Conservation (phyloP, 768 basidiomycete genomes). For the Galerina sulciceps region DNA sequence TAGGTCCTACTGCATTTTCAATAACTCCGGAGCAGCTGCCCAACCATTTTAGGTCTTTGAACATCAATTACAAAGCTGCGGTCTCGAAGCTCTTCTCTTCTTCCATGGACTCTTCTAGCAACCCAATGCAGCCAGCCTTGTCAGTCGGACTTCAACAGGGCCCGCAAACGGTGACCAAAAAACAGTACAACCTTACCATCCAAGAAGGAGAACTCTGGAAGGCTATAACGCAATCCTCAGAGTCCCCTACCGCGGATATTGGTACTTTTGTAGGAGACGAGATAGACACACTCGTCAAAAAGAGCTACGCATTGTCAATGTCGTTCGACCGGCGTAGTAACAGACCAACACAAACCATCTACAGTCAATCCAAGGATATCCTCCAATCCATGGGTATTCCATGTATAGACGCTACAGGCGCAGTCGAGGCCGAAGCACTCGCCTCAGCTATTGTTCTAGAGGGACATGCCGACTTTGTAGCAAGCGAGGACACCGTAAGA, state of each 20-base stretch:
- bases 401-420: constrained; percentile 67
- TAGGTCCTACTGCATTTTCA: background rate
- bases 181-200: constrained; percentile 59
- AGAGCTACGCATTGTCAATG: constrained; percentile 59
- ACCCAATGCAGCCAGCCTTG: background rate
- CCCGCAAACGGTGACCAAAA: constrained; percentile 61
- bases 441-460: constrained; percentile 76
- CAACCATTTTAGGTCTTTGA: constrained; percentile 47
- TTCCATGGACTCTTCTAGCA: constrained; percentile 21
- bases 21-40: constrained; percentile 31
- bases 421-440: constrained; percentile 86
- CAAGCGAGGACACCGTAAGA: constrained; percentile 85
- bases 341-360: constrained; percentile 67
- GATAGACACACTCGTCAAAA: constrained; percentile 41
- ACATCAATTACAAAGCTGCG: constrained; percentile 52
- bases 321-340: constrained; percentile 69
- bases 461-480: constrained; percentile 86
- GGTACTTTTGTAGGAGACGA: background rate
- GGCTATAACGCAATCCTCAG: constrained; percentile 4
- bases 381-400: constrained; percentile 83
- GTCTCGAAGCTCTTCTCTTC: constrained; percentile 48
- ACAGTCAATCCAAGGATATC: constrained; percentile 71
- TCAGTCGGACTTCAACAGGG: constrained; percentile 34
- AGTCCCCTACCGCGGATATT: background rate
- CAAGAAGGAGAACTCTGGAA: constrained; percentile 71